Percentiles rank a stretch among this genome's conserved stretches.
These are phyloP conservation scores for Talaromyces sp. DNA, from an alignment of 2,329 filamentous ascomycete genomes.

Conservation along the genomic window DNA sequence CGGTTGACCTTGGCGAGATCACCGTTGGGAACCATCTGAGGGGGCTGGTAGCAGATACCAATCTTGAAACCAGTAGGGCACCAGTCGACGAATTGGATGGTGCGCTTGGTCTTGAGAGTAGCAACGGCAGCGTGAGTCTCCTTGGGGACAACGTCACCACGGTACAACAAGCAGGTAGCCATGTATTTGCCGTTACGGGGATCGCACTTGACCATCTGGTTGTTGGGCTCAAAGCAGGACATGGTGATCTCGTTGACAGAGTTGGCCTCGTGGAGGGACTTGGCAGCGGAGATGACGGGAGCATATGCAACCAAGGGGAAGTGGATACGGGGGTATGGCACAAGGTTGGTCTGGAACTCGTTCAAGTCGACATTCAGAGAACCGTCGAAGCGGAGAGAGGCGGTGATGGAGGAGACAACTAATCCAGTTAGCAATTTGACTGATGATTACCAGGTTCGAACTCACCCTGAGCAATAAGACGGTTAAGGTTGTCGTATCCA, in stretches of 20 bases:
- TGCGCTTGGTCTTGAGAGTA: constrained; percentile 97
- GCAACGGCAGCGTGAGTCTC: constrained; percentile 90
- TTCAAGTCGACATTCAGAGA: constrained; percentile 99
- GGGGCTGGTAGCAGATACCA: constrained; percentile 99
- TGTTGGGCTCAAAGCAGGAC: constrained; percentile 99
- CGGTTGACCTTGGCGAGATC: constrained; percentile 97
- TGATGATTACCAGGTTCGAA: background rate
- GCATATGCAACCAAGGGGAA: constrained; percentile 98
- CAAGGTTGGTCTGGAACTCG: constrained; percentile 99
- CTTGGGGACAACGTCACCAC: constrained; percentile 95
- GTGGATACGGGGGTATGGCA: constrained; percentile 98
- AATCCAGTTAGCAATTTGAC: constrained; percentile 34
- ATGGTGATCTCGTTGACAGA: constrained; percentile 97
- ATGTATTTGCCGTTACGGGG: constrained; percentile 99
- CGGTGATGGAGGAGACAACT: constrained; percentile 96
- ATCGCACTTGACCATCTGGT: constrained; percentile 99
- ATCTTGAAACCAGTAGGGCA: constrained; percentile 99
- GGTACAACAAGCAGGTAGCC: constrained; percentile 97
- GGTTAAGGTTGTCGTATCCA: constrained; percentile 98
- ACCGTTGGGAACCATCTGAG: constrained; percentile 91
- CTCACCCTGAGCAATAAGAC: constrained; percentile 78
- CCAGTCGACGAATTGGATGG: constrained; percentile 99
- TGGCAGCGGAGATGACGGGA: constrained; percentile 88
- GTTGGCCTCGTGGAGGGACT: constrained; percentile 97
- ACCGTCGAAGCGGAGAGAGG: constrained; percentile 95